These are phyloP conservation scores for Colletotrichum gloeosporioides DNA, from an alignment of 2,329 filamentous ascomycete genomes.

Conservation along the genomic window DNA sequence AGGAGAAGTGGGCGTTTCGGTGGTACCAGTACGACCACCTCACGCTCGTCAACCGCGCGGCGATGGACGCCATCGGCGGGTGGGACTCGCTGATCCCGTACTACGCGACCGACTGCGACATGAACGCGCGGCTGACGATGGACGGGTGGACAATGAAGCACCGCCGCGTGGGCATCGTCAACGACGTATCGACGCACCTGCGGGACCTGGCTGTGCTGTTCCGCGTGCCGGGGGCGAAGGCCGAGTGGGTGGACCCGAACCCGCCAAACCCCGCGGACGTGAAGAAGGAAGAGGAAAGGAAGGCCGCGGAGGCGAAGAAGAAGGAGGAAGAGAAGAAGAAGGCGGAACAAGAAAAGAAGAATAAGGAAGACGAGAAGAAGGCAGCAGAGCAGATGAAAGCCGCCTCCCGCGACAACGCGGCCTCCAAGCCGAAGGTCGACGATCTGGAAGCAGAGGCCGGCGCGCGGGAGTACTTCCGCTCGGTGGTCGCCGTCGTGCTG, in stretches of 20 bases:
- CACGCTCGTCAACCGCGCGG: constrained; percentile 58
- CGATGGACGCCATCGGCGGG: constrained; percentile 55
- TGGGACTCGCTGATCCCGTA: constrained; percentile 66
- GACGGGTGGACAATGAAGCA: constrained; percentile 46
- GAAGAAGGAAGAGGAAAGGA: no score
- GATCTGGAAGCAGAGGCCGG: constrained; percentile 5
- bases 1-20: constrained; percentile 53
- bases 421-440: background rate
- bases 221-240: constrained; percentile 41
- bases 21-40: constrained; percentile 66
- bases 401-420: background rate
- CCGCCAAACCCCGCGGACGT: constrained; percentile 24
- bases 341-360: background rate
- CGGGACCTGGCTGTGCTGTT: constrained; percentile 52
- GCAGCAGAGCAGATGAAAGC: background rate
- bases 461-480: constrained; percentile 14
- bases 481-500: constrained; percentile 26
- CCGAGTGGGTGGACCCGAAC: constrained; percentile 43
- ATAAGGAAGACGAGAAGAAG: background rate
- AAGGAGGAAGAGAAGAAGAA: background rate
- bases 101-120: constrained; percentile 63
- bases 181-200: constrained; percentile 49
- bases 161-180: constrained; percentile 45
- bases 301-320: no score
- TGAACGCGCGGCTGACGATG: constrained; percentile 55